phyloP scores from a whole-genome alignment of 2,329 filamentous ascomycete species.

The Colletotrichum sp. region DNA sequence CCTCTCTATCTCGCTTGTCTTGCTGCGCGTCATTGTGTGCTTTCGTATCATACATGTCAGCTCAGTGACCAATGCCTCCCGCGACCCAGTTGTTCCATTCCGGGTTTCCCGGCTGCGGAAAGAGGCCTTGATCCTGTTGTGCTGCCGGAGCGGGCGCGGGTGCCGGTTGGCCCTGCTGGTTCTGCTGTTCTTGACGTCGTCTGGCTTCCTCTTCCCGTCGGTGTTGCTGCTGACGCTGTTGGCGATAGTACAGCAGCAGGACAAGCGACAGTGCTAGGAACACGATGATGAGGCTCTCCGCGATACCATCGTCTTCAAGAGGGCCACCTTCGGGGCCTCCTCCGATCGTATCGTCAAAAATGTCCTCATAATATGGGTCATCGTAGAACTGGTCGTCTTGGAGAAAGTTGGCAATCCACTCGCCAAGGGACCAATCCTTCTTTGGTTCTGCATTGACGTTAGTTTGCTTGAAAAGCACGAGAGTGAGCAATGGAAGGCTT shows the following conservation, averaged over 20 bases:
- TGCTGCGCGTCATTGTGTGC: background rate
- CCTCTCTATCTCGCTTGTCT: background rate
- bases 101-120: slow-evolving; percentile 67
- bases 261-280: slow-evolving; percentile 76
- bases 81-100: slow-evolving; percentile 69
- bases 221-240: slow-evolving; percentile 68
- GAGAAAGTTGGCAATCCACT: slow-evolving; percentile 89
- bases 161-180: slow-evolving; percentile 21
- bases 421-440: slow-evolving; percentile 78
- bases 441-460: slow-evolving; percentile 58
- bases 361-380: slow-evolving; percentile 59
- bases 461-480: slow-evolving; percentile 23
- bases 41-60: background rate
- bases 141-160: slow-evolving; percentile 33
- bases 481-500: slow-evolving; percentile 3
- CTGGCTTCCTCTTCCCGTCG: slow-evolving; percentile 44
- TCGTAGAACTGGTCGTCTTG: slow-evolving; percentile 73
- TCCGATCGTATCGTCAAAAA: slow-evolving; percentile 61
- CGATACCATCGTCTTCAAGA: slow-evolving; percentile 75
- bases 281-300: slow-evolving; percentile 87
- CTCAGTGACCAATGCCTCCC: slow-evolving; percentile 68
- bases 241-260: slow-evolving; percentile 81
- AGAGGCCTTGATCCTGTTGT: slow-evolving; percentile 30
- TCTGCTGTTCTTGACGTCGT: slow-evolving; percentile 28
- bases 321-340: slow-evolving; percentile 58